Evolutionary conservation across 768 basidiomycete genomes (phyloP).

Genomic region (Russula griseocarnosa): DNA sequence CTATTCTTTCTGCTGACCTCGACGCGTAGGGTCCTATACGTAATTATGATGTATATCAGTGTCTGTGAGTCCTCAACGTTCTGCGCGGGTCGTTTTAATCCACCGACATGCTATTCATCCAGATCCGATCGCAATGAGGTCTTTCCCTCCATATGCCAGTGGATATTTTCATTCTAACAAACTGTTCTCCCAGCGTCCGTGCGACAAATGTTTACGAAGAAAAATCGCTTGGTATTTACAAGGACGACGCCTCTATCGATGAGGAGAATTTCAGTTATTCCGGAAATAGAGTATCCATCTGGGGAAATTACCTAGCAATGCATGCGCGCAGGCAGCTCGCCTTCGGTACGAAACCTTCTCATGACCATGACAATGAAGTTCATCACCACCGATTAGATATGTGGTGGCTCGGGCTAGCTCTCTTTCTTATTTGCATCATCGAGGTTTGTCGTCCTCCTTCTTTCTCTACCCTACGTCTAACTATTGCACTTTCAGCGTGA

Average conservation of each 20-base stretch:
- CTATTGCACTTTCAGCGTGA: conserved; percentile 43
- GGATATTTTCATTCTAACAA: not conserved
- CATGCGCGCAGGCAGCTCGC: conserved; percentile 87
- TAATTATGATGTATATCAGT: conserved; percentile 92
- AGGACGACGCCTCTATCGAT: conserved; percentile 37
- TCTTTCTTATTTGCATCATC: conserved; percentile 89
- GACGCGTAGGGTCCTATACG: conserved; percentile 69
- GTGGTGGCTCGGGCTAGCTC: conserved; percentile 88
- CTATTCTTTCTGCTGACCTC: not conserved
- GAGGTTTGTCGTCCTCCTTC: conserved; percentile 52
- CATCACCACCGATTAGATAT: conserved; percentile 58
- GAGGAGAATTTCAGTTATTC: conserved; percentile 41
- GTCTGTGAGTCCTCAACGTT: conserved; percentile 52
- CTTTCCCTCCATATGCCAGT: conserved; percentile 9
- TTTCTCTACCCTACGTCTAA: not conserved
- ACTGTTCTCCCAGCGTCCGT: conserved; percentile 57
- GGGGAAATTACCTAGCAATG: conserved; percentile 74
- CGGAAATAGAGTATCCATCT: conserved; percentile 53
- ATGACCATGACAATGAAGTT: not conserved
- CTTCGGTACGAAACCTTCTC: conserved; percentile 54
- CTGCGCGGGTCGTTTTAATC: conserved; percentile 5
- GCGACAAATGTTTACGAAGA: conserved; percentile 96
- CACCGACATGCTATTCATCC: conserved; percentile 14
- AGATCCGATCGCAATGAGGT: conserved; percentile 85
- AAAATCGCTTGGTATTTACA: conserved; percentile 78